Percentiles rank a stretch among this genome's conserved stretches.
These are phyloP conservation scores for Forsythia viridissima DNA, from an alignment of 257 asterid species.

Conservation along the genomic window DNA sequence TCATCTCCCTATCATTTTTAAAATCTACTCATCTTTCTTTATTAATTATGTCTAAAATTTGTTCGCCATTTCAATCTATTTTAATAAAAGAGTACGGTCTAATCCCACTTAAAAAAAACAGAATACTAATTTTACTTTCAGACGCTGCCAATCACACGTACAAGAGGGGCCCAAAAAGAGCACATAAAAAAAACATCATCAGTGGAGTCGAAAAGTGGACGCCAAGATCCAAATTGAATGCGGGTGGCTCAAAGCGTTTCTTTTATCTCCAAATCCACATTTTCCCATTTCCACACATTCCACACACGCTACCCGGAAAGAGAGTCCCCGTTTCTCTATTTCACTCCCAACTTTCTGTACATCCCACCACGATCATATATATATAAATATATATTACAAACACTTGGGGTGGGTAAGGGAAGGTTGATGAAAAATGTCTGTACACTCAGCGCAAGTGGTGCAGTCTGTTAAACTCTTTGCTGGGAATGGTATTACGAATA, in stretches of 20 bases:
- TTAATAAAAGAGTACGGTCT: no score
- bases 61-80: no score
- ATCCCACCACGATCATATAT: not conserved
- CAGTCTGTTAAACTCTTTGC: slow-evolving; percentile 56
- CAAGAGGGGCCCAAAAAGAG: not conserved
- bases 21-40: no score
- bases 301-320: not conserved
- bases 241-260: slow-evolving; percentile 50
- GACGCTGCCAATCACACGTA: no score
- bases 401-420: not conserved
- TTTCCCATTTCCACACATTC: slow-evolving; percentile 52
- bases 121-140: no score
- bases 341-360: not conserved
- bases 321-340: not conserved
- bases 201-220: slow-evolving; percentile 28
- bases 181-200: slow-evolving; percentile 23
- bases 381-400: not conserved
- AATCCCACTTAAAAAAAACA: no score
- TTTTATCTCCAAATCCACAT: slow-evolving; percentile 53
- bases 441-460: slow-evolving; percentile 53
- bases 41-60: no score
- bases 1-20: no score
- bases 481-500: slow-evolving; percentile 25
- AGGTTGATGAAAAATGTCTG: slow-evolving; percentile 46
- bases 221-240: slow-evolving; percentile 38